Evolutionary conservation across 257 asterid species (phyloP).

Genomic region (Oldenlandia corymbosa): DNA sequence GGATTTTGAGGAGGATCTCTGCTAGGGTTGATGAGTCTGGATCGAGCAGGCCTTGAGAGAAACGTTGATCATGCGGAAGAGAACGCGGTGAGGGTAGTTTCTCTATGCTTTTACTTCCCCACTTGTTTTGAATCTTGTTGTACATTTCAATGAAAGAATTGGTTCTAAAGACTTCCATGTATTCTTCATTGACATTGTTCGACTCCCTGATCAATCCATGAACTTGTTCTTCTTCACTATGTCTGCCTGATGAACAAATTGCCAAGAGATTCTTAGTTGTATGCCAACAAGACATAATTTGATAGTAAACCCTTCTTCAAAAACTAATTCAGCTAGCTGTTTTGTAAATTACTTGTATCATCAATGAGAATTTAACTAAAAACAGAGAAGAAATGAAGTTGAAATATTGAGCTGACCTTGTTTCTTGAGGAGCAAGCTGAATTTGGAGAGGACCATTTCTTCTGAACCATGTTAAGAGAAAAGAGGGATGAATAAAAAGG

Average conservation of each 20-base stretch:
- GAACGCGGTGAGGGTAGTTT: constrained; percentile 26
- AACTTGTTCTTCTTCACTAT: constrained; percentile 16
- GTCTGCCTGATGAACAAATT: constrained; percentile 31
- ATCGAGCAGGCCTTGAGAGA: constrained; percentile 26
- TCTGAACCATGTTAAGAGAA: not conserved
- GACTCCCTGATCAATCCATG: constrained; percentile 30
- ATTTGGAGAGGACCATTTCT: constrained; percentile 24
- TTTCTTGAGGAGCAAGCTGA: constrained; percentile 21
- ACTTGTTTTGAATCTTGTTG: constrained; percentile 37
- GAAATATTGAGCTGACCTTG: constrained; percentile 41
- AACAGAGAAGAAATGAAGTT: not conserved
- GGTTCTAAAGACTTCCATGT: constrained; percentile 58
- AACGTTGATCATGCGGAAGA: constrained; percentile 11
- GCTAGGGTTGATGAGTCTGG: constrained; percentile 36
- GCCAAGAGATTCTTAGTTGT: not conserved
- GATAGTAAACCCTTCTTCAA: too few relatives aligned
- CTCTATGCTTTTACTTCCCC: constrained; percentile 24
- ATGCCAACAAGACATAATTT: too few relatives aligned
- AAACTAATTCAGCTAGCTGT: too few relatives aligned
- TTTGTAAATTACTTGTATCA: too few relatives aligned
- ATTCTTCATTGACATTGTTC: constrained; percentile 49
- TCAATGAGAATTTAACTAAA: not conserved
- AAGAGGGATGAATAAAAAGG: constrained; percentile 7
- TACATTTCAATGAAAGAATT: constrained; percentile 59
- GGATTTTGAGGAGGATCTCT: constrained; percentile 17